These are phyloP conservation scores for Phialemonium atrogriseum DNA, from an alignment of 2,329 filamentous ascomycete species.

Conservation along the genomic window DNA sequence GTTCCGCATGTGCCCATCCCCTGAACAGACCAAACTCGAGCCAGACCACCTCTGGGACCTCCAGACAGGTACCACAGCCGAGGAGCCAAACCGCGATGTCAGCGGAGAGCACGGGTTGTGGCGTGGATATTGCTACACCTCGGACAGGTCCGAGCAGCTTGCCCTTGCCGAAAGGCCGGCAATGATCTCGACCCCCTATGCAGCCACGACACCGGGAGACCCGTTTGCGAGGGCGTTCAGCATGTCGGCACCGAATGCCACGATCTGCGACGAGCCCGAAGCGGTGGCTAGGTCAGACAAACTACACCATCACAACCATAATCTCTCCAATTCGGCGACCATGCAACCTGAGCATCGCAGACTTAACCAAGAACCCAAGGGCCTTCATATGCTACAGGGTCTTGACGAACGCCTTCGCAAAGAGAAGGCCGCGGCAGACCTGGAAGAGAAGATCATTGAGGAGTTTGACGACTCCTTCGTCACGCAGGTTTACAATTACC, in stretches of 20 bases:
- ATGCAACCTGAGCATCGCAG: slow-evolving; percentile 16
- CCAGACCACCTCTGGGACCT: slow-evolving; percentile 57
- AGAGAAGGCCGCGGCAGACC: slow-evolving; percentile 41
- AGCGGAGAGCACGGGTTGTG: slow-evolving; percentile 61
- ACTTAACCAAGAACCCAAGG: slow-evolving; percentile 25
- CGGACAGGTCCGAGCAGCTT: slow-evolving; percentile 25
- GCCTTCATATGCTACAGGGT: slow-evolving; percentile 40
- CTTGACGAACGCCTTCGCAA: slow-evolving; percentile 41
- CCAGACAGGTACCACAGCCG: slow-evolving; percentile 31
- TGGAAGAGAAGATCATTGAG: slow-evolving; percentile 42
- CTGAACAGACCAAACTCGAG: slow-evolving; percentile 77
- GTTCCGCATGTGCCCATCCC: slow-evolving; percentile 76
- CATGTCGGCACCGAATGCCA: slow-evolving; percentile 14
- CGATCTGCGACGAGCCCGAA: slow-evolving; percentile 35
- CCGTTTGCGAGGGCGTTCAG: slow-evolving; percentile 34
- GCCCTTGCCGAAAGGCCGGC: slow-evolving; percentile 36
- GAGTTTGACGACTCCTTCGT: slow-evolving; percentile 82
- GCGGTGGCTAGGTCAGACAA: no score
- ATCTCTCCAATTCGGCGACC: slow-evolving; percentile 16
- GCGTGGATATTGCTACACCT: slow-evolving; percentile 59
- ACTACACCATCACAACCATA: no score
- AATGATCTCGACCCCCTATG: slow-evolving; percentile 42
- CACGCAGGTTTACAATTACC: slow-evolving; percentile 95
- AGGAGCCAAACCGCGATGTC: slow-evolving; percentile 43
- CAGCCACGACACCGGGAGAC: slow-evolving; percentile 31